Evolutionary conservation across 2,329 filamentous ascomycete genomes (phyloP).

Genomic region (Colletotrichum sublineola): DNA sequence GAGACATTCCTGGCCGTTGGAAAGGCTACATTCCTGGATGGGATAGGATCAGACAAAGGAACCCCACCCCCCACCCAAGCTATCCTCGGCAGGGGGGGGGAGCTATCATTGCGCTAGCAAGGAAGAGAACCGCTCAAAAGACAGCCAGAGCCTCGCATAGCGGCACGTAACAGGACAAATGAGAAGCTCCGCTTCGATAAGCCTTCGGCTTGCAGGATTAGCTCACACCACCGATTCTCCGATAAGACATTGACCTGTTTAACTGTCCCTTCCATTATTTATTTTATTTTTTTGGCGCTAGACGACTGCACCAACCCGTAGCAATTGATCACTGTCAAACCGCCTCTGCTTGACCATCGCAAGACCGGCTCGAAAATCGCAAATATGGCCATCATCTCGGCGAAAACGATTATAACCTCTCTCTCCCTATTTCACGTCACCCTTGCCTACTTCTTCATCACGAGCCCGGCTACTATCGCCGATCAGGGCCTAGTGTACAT

Average conservation of each 20-base stretch:
- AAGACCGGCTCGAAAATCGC: background rate
- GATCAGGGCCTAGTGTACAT: conserved; percentile 86
- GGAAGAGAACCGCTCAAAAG: conserved; percentile 17
- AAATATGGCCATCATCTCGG: conserved; percentile 84
- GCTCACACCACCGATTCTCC: conserved; percentile 11
- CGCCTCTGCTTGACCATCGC: background rate
- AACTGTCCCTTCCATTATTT: background rate
- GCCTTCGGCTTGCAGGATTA: conserved; percentile 10
- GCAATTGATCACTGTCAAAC: background rate
- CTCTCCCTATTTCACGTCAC: conserved; percentile 88
- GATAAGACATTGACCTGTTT: conserved; percentile 35
- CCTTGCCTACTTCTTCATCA: conserved; percentile 86
- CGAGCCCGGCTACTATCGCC: conserved; percentile 77
- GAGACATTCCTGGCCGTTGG: background rate
- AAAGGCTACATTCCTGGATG: conserved; percentile 13
- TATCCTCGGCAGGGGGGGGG: background rate
- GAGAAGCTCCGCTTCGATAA: conserved; percentile 38
- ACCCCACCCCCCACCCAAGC: conserved; percentile 23
- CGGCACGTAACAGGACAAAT: conserved; percentile 5
- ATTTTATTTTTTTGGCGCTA: conserved; percentile 19
- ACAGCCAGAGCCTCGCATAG: background rate
- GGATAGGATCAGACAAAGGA: conserved; percentile 9
- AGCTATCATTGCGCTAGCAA: conserved; percentile 25
- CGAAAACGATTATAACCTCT: conserved; percentile 83
- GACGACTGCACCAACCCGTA: conserved; percentile 12